Conservation (phyloP, 768 basidiomycete genomes). For the Termitomyces sp. region DNA sequence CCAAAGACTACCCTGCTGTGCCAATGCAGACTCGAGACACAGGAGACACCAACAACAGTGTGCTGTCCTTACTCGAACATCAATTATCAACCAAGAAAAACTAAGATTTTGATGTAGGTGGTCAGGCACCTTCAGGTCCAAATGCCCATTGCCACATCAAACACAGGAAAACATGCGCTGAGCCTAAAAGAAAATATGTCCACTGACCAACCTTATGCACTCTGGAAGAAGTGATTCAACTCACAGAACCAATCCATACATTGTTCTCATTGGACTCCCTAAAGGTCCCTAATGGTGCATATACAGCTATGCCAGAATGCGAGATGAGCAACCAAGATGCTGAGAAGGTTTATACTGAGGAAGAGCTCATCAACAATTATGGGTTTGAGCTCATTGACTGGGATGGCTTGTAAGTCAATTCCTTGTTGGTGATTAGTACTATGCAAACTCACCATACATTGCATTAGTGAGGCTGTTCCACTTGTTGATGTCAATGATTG, state of each 20-base stretch:
- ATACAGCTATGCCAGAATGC: too few relatives aligned
- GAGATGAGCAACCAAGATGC: neutral
- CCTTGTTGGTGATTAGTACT: too few relatives aligned
- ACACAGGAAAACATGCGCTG: neutral
- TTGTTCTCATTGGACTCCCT: neutral
- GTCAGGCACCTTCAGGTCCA: too few relatives aligned
- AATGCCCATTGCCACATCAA: neutral
- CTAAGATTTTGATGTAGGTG: neutral
- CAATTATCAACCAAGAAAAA: neutral
- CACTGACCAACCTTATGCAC: neutral
- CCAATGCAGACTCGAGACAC: neutral
- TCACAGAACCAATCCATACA: neutral
- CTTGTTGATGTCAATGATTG: neutral
- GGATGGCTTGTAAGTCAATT: too few relatives aligned
- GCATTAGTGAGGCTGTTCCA: neutral
- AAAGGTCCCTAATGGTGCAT: neutral
- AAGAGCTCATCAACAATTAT: too few relatives aligned
- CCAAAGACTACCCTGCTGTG: too few relatives aligned
- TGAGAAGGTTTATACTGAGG: too few relatives aligned
- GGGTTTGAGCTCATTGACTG: too few relatives aligned
- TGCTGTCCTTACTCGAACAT: too few relatives aligned
- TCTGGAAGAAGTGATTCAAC: too few relatives aligned
- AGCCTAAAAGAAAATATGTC: neutral
- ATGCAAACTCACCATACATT: neutral
- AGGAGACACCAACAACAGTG: too few relatives aligned